Evolutionary conservation across 2,329 filamentous ascomycete species (phyloP).

Genomic region (Apiospora hydei): DNA sequence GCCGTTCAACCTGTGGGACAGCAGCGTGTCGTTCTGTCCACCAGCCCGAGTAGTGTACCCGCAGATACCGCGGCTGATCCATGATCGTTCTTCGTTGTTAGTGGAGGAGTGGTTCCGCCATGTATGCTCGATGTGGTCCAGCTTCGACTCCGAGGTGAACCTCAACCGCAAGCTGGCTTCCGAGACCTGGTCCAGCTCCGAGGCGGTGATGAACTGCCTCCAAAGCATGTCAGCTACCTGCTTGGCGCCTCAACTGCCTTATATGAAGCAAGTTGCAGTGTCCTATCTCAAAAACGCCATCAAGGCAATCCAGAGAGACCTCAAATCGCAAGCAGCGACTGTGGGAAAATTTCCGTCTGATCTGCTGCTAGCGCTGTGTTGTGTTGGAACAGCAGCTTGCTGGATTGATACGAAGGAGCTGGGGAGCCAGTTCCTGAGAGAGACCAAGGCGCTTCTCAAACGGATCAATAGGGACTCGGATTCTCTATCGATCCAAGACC

Average conservation of each 20-base stretch:
- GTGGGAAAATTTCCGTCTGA: conserved; percentile 42
- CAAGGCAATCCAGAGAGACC: conserved; percentile 44
- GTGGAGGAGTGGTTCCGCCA: conserved; percentile 49
- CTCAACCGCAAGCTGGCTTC: conserved; percentile 48
- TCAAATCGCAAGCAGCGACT: conserved; percentile 34
- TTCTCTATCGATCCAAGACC: conserved; percentile 33
- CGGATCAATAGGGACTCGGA: conserved; percentile 26
- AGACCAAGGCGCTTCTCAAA: conserved; percentile 32
- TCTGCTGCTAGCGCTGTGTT: conserved; percentile 48
- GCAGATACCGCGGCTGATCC: conserved; percentile 32
- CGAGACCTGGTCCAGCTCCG: conserved; percentile 46
- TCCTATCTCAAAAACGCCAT: conserved; percentile 45
- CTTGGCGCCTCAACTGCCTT: conserved; percentile 43
- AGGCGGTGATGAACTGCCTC: conserved; percentile 47
- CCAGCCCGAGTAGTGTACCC: conserved; percentile 27
- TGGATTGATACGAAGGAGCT: conserved; percentile 48
- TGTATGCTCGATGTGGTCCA: conserved; percentile 51
- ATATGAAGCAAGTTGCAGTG: conserved; percentile 45
- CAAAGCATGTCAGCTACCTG: conserved; percentile 52
- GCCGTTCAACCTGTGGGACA: conserved; percentile 6
- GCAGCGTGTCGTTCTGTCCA: conserved; percentile 22
- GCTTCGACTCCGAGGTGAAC: conserved; percentile 48
- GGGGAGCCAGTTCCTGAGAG: conserved; percentile 43
- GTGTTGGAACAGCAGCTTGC: conserved; percentile 49
- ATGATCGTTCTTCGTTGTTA: conserved; percentile 43